Base-by-base conservation (phyloP, 169 alveolate species). In the Cryptosporidium sp. region DNA sequence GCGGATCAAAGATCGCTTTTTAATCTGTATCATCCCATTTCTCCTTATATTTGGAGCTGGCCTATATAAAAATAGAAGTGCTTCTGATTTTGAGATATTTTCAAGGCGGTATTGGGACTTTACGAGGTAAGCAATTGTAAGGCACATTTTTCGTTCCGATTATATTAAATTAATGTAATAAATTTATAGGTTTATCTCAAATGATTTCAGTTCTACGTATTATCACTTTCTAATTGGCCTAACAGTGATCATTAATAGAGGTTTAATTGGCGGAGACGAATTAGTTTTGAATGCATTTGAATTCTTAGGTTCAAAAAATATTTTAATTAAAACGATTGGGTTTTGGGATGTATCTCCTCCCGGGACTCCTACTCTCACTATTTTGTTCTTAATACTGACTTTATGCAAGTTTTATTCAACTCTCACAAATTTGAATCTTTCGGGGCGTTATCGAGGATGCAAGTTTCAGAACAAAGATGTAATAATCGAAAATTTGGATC, bases 361-460 rank as follows among this genome's bases (percentile, higher is more conserved):
- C 9, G 85, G 85, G 51, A 71, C 85, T 23, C 85, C 85, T 52
- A 71, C 85, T 45, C 67, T 71, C 52, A 71, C 85, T 0, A 33
- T 71, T 23, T 16, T 71, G 85, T 31, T 71, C 42, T 35, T 71
- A 2, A 0, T 16, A 23, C 33, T 71, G 6, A 37, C 65, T 31
- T 60, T 71, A 5, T 71, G 31, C 10, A 65, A 37, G 37, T 6
- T 56, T n/a, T 56, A 26, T 56, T 56, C 67, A 8, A 56, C 5
- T 56, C 26, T 1, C 7, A 10, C 67, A 23, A 21, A 26, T 23
- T 56, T 16, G 0, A 23, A 8, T 56, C 1, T 8, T 56, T 0
- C 10, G 3, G 8, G 8, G 67, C 7, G 18, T 5, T 23, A n/a
- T 56, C 37, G 12, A 9, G 67, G 37, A n/a, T n/a, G 35, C 67